Conservation (phyloP, 495 filamentous ascomycete genomes). For the Baudoinia panamericana region DNA sequence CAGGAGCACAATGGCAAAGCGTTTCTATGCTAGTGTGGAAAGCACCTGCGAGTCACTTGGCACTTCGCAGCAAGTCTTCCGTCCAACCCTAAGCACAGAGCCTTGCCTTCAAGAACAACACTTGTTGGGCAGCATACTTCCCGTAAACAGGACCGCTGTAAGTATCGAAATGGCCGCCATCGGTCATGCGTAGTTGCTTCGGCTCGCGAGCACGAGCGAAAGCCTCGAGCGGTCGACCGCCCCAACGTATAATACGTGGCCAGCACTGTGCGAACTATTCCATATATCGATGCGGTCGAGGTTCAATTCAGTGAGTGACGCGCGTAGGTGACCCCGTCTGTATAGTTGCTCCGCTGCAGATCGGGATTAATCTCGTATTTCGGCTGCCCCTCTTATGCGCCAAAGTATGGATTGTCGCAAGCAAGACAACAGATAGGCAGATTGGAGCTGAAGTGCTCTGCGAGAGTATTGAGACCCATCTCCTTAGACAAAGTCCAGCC, state of each 20-base stretch:
- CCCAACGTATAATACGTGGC: slow-evolving; percentile 24
- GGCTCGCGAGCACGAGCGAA: slow-evolving; percentile 24
- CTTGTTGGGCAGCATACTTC: slow-evolving; percentile 14
- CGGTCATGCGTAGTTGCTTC: slow-evolving; percentile 24
- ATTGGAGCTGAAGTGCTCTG: slow-evolving; percentile 21
- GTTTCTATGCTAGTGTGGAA: no score
- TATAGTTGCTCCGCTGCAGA: slow-evolving; percentile 25
- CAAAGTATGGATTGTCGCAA: slow-evolving; percentile 31
- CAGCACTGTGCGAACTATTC: slow-evolving; percentile 28
- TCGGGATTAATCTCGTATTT: slow-evolving; percentile 26
- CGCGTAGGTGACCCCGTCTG: slow-evolving; percentile 28
- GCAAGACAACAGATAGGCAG: slow-evolving; percentile 23
- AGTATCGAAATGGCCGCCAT: slow-evolving; percentile 25
- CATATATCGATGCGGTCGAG: slow-evolving; percentile 25
- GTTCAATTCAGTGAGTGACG: slow-evolving; percentile 22
- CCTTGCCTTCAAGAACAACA: slow-evolving; percentile 21
- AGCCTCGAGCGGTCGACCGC: slow-evolving; percentile 26
- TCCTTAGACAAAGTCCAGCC: slow-evolving; percentile 26
- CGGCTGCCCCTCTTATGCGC: slow-evolving; percentile 21
- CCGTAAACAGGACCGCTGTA: slow-evolving; percentile 24
- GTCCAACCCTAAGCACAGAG: slow-evolving; percentile 9
- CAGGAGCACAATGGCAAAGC: no score
- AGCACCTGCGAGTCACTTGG: no score
- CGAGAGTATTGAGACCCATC: slow-evolving; percentile 23
- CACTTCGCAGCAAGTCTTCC: no score